phyloP scores from a whole-genome alignment of 2,329 filamentous ascomycete species.

The Niveomyces coronatus region DNA sequence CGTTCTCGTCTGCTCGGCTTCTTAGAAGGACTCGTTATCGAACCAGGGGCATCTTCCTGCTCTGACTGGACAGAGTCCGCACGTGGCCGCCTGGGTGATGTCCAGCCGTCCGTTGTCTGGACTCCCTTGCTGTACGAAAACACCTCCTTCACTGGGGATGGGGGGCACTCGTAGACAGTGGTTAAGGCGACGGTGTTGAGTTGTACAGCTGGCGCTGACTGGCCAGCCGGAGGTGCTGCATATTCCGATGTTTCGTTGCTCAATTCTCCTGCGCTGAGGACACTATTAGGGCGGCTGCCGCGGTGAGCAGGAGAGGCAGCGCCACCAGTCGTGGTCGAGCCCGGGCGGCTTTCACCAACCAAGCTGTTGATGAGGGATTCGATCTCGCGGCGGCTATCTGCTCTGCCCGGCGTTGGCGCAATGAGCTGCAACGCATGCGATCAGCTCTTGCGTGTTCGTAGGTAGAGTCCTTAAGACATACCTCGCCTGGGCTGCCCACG shows the following conservation, averaged over 20 bases:
- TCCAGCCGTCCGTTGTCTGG: constrained; percentile 75
- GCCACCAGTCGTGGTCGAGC: constrained; percentile 53
- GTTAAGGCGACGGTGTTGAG: constrained; percentile 64
- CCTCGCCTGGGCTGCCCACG: constrained; percentile 60
- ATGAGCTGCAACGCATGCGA: constrained; percentile 31
- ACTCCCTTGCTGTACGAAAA: constrained; percentile 97
- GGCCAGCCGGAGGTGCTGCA: constrained; percentile 35
- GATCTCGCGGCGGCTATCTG: constrained; percentile 63
- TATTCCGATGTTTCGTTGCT: constrained; percentile 64
- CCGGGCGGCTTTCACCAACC: constrained; percentile 66
- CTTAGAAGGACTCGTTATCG: constrained; percentile 54
- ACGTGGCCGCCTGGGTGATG: constrained; percentile 38
- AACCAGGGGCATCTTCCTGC: constrained; percentile 45
- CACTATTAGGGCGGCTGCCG: constrained; percentile 75
- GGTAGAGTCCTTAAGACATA: constrained; percentile 29
- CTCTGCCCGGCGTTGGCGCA: constrained; percentile 59
- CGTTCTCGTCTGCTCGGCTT: constrained; percentile 68
- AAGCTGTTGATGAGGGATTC: constrained; percentile 78
- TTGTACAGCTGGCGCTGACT: constrained; percentile 46
- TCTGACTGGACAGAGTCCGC: constrained; percentile 41
- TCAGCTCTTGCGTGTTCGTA: constrained; percentile 12
- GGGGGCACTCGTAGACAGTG: constrained; percentile 72
- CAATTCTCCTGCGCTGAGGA: constrained; percentile 70
- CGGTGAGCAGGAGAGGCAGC: constrained; percentile 55
- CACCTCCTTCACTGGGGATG: constrained; percentile 67